Percentiles rank a stretch among this genome's conserved stretches.
Conservation (phyloP, 352 stramenopile genomes). For the Aphanomyces cochlioides region DNA sequence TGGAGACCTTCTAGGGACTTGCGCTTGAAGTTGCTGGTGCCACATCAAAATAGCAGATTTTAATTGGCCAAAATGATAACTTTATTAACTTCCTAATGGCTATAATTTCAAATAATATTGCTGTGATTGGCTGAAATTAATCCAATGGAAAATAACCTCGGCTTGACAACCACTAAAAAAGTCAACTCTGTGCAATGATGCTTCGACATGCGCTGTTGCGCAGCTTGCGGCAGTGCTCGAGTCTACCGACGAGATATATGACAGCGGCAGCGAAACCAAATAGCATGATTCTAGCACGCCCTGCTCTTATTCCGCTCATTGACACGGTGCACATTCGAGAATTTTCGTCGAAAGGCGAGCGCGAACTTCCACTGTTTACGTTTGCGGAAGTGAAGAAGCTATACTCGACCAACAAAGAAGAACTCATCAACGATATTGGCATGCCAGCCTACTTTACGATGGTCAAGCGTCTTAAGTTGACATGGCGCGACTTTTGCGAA, state of each 20-base stretch:
- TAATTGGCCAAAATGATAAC: not conserved
- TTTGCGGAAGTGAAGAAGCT: slow-evolving; percentile 18
- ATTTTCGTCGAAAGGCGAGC: not conserved
- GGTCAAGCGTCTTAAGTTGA: slow-evolving; percentile 9
- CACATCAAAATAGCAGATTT: not conserved
- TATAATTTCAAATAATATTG: not conserved
- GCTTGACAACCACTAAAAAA: slow-evolving; percentile 18
- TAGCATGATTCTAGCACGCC: too few species aligned
- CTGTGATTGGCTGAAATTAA: slow-evolving; percentile 7
- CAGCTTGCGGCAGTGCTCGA: not conserved
- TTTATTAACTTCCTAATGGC: not conserved
- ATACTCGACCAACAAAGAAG: not conserved
- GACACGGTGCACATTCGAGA: not conserved
- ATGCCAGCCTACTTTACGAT: slow-evolving; percentile 14
- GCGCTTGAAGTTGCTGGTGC: too few species aligned
- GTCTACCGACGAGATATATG: not conserved
- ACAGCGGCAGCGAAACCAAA: too few species aligned
- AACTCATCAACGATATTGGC: slow-evolving; percentile 5
- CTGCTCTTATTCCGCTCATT: too few species aligned
- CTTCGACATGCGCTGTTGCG: not conserved
- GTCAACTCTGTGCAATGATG: not conserved
- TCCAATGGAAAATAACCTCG: not conserved
- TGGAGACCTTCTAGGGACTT: too few species aligned
- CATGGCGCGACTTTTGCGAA: slow-evolving; percentile 21
- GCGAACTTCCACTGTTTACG: not conserved